A percentile compares a stretch with the other conserved stretches of the same genome.
phyloP scores from a whole-genome alignment of 1,139 yeast species.

The Candida sanyaensis region DNA sequence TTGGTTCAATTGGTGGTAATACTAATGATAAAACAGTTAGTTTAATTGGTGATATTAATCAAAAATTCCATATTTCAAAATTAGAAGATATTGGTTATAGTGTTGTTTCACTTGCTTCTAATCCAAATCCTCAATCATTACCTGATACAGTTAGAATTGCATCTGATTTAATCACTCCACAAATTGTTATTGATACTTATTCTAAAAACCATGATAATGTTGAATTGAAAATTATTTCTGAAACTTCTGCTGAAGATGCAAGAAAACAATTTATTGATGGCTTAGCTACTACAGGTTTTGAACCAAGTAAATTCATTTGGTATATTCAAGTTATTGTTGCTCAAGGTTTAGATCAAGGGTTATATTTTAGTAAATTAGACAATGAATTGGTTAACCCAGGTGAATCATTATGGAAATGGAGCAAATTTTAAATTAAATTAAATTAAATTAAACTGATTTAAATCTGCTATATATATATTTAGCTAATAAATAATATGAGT shows the following conservation, averaged over 20 bases:
- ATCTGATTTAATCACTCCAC: slow-evolving; percentile 41
- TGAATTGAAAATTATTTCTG: slow-evolving; percentile 28
- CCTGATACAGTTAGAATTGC: slow-evolving; percentile 49
- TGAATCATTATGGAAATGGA: slow-evolving; percentile 56
- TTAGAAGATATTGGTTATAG: slow-evolving; percentile 50
- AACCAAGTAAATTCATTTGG: slow-evolving; percentile 28
- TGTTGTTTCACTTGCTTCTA: slow-evolving; percentile 42
- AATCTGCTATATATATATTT: not conserved
- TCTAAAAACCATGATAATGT: slow-evolving; percentile 41
- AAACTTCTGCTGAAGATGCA: slow-evolving; percentile 25
- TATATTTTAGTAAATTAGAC: slow-evolving; percentile 33
- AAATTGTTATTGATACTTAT: slow-evolving; percentile 40
- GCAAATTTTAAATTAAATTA: slow-evolving; percentile 5
- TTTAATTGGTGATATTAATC: slow-evolving; percentile 44
- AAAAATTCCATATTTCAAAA: slow-evolving; percentile 31
- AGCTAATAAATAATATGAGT: not conserved
- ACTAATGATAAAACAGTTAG: slow-evolving; percentile 33
- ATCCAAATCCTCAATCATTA: slow-evolving; percentile 29
- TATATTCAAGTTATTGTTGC: slow-evolving; percentile 28
- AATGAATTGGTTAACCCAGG: slow-evolving; percentile 58
- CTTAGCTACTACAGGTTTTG: slow-evolving; percentile 29
- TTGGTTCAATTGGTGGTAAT: slow-evolving; percentile 42
- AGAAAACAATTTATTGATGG: slow-evolving; percentile 29
- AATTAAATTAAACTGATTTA: too few relatives aligned
- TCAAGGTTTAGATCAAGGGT: slow-evolving; percentile 39